Percentiles rank a stretch among this genome's conserved stretches.
Evolutionary conservation across 441 rosid genomes (phyloP).

Genomic region (Melastoma candidum): DNA sequence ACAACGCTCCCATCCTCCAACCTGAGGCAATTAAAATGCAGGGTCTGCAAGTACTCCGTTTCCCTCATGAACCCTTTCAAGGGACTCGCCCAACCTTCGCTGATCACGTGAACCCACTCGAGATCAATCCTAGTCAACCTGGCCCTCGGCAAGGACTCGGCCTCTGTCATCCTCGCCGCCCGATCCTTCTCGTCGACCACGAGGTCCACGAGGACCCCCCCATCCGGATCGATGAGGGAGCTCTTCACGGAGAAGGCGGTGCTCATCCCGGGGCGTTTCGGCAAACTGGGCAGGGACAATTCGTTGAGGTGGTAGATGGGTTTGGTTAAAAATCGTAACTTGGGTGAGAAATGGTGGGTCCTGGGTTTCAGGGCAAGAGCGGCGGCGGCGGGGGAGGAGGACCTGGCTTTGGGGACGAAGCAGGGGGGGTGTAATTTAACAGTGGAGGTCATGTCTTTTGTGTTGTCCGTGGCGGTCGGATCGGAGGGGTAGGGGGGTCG

Average conservation of each 20-base stretch:
- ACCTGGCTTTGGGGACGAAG: constrained; percentile 7
- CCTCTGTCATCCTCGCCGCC: constrained; percentile 38
- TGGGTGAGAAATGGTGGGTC: constrained; percentile 7
- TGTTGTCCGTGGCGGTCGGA: background rate
- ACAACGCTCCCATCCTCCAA: constrained; percentile 46
- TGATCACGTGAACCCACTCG: constrained; percentile 90
- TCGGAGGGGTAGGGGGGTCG: background rate
- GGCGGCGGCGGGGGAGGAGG: constrained; percentile 5
- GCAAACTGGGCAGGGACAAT: constrained; percentile 11
- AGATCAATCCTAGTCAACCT: constrained; percentile 58
- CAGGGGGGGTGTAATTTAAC: constrained; percentile 27
- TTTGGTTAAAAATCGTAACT: constrained; percentile 10
- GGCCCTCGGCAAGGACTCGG: constrained; percentile 57
- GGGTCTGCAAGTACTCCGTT: constrained; percentile 69
- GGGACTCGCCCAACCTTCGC: constrained; percentile 98
- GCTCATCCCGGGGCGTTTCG: constrained; percentile 23
- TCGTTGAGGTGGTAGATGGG: constrained; percentile 36
- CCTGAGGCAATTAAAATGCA: constrained; percentile 73
- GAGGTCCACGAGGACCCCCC: constrained; percentile 65
- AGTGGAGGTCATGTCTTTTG: constrained; percentile 39
- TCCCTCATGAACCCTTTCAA: constrained; percentile 91
- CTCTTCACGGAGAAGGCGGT: constrained; percentile 26
- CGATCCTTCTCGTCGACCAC: constrained; percentile 50
- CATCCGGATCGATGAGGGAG: constrained; percentile 92
- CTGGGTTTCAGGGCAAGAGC: constrained; percentile 11